These are phyloP conservation scores for Fragaria ananassa DNA, from an alignment of 306 rosid genomes.

Conservation along the genomic window DNA sequence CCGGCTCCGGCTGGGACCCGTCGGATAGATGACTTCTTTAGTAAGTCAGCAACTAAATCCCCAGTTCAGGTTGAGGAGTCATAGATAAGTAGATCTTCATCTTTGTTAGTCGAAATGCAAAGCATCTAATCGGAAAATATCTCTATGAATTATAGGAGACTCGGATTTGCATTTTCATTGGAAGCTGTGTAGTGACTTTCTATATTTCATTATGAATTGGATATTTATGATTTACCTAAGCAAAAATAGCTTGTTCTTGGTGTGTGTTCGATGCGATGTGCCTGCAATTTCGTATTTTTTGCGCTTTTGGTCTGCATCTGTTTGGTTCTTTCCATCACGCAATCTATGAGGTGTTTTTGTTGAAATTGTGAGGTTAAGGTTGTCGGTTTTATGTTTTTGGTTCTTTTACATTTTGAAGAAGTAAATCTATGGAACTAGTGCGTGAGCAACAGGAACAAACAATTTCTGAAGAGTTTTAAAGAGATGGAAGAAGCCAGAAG, in stretches of 20 bases:
- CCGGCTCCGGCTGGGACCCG: conserved; percentile 41
- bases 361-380: neutral
- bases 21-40: conserved; percentile 72
- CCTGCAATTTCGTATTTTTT: neutral
- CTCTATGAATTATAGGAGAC: neutral
- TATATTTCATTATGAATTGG: neutral
- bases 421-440: neutral
- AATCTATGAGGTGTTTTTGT: neutral
- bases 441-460: neutral
- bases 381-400: neutral
- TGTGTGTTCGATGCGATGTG: neutral
- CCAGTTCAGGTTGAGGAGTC: conserved; percentile 18
- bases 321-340: neutral
- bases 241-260: neutral
- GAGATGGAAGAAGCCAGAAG: conserved; percentile 9
- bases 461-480: neutral
- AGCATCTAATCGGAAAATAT: neutral
- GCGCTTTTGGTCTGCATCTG: neutral
- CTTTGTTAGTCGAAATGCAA: neutral
- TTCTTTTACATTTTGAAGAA: neutral
- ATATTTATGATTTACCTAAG: neutral
- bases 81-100: conserved; percentile 19
- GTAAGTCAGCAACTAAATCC: conserved; percentile 23
- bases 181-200: neutral
- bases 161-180: neutral